A percentile compares a stretch with the other conserved stretches of the same genome.
phyloP scores from a whole-genome alignment of 345 rosid genomes.

The Odontarrhena argentea region DNA sequence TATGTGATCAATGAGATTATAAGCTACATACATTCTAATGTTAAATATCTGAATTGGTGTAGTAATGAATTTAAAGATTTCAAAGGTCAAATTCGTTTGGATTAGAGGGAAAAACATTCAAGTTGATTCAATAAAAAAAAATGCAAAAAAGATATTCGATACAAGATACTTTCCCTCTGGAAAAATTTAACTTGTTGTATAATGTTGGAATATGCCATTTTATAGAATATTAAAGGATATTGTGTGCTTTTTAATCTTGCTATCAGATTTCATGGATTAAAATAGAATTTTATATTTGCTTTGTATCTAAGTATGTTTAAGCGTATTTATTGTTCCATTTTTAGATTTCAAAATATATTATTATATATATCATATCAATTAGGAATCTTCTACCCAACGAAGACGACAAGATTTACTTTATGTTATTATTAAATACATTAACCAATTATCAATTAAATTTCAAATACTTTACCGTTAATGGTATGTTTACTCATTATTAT shows the following conservation, averaged over 20 bases:
- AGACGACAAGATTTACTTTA: constrained; percentile 22
- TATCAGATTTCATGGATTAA: constrained; percentile 9
- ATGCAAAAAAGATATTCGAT: not conserved
- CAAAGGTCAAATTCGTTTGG: too few species aligned
- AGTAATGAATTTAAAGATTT: too few species aligned
- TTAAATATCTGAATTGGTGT: too few species aligned
- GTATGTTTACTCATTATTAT: not conserved
- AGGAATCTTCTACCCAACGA: constrained; percentile 12
- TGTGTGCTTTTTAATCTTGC: not conserved
- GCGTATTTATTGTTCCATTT: not conserved
- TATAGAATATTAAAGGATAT: not conserved
- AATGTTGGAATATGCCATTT: constrained; percentile 22
- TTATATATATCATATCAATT: not conserved
- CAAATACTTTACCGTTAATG: not conserved
- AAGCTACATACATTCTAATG: too few species aligned
- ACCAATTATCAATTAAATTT: not conserved
- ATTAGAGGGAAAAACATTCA: constrained; percentile 21
- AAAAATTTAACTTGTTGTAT: constrained; percentile 3
- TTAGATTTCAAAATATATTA: not conserved
- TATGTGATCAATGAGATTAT: too few species aligned
- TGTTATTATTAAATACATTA: too few species aligned
- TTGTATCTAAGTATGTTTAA: not conserved
- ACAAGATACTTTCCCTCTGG: constrained; percentile 14
- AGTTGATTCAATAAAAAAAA: not conserved
- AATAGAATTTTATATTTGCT: not conserved